phyloP scores from a whole-genome alignment of 2,329 filamentous ascomycete species.

The Albophoma yamanashiensis region DNA sequence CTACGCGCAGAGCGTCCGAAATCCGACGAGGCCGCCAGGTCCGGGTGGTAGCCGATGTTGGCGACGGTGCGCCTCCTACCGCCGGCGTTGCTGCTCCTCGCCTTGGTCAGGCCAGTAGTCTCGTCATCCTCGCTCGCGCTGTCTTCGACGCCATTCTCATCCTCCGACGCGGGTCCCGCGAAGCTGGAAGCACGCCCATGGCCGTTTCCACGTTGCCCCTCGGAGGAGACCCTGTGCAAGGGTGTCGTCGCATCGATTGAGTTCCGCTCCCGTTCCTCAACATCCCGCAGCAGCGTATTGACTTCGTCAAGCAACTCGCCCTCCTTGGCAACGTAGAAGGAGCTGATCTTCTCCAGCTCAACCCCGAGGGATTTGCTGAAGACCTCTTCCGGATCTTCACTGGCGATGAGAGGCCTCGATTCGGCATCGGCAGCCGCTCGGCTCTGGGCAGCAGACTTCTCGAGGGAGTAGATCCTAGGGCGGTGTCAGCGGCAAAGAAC shows the following conservation, averaged over 20 bases:
- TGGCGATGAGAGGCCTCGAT: constrained; percentile 68
- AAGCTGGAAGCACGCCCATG: constrained; percentile 20
- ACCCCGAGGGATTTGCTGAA: constrained; percentile 75
- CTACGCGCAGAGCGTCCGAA: constrained; percentile 44
- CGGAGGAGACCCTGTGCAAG: constrained; percentile 19
- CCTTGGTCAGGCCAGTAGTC: constrained; percentile 40
- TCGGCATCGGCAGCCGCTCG: constrained; percentile 64
- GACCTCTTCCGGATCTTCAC: constrained; percentile 65
- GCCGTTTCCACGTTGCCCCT: constrained; percentile 13
- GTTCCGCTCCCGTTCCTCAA: constrained; percentile 55
- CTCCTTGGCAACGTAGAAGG: constrained; percentile 86
- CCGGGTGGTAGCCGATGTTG: constrained; percentile 29
- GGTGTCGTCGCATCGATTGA: constrained; percentile 30
- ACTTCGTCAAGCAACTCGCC: constrained; percentile 76
- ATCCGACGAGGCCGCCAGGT: constrained; percentile 54
- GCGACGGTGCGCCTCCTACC: constrained; percentile 25
- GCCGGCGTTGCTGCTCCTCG: constrained; percentile 26
- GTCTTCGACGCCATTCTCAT: constrained; percentile 43
- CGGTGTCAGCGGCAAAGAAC: not conserved
- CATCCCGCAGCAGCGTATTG: constrained; percentile 64
- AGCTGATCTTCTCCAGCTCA: constrained; percentile 88
- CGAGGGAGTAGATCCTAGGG: constrained; percentile 80
- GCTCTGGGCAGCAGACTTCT: constrained; percentile 67
- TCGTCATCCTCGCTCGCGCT: constrained; percentile 56
- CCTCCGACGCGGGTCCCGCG: constrained; percentile 36